Percentiles rank a stretch among this genome's conserved stretches.
phyloP scores from a whole-genome alignment of 768 basidiomycete species.

The Lactarius vividus region DNA sequence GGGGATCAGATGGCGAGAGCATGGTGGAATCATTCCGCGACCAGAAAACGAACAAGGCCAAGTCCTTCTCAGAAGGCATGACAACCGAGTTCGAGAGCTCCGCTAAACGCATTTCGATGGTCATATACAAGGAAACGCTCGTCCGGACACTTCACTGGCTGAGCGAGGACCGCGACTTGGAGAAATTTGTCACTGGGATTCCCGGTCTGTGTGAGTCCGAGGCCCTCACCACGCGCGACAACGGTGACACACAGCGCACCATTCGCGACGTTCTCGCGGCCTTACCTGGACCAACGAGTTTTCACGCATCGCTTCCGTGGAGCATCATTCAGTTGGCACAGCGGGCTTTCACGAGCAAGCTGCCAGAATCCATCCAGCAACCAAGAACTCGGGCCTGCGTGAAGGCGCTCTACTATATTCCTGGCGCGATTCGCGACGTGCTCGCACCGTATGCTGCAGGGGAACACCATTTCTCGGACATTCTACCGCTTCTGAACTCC shows the following conservation, averaged over 20 bases:
- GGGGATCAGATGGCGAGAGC: background rate
- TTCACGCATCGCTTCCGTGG: background rate
- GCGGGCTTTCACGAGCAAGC: background rate
- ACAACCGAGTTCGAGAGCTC: background rate
- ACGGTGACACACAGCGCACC: too few relatives aligned
- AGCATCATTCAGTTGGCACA: background rate
- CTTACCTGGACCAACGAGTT: background rate
- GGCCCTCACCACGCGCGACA: background rate
- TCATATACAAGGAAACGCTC: background rate
- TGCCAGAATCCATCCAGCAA: background rate
- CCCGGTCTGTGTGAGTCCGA: background rate
- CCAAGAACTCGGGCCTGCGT: background rate
- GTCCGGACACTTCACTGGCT: background rate
- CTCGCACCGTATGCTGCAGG: background rate
- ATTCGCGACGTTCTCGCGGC: background rate
- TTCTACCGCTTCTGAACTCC: background rate
- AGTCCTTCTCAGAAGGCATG: background rate
- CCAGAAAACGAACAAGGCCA: background rate
- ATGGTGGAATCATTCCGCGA: background rate
- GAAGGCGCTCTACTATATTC: background rate
- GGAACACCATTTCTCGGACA: background rate
- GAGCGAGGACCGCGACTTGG: background rate
- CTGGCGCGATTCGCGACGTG: background rate
- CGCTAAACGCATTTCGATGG: background rate
- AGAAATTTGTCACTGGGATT: background rate